Percentiles rank a stretch among this genome's conserved stretches.
phyloP scores from a whole-genome alignment of 805 yeast genomes.

The Metschnikowia proteae region DNA sequence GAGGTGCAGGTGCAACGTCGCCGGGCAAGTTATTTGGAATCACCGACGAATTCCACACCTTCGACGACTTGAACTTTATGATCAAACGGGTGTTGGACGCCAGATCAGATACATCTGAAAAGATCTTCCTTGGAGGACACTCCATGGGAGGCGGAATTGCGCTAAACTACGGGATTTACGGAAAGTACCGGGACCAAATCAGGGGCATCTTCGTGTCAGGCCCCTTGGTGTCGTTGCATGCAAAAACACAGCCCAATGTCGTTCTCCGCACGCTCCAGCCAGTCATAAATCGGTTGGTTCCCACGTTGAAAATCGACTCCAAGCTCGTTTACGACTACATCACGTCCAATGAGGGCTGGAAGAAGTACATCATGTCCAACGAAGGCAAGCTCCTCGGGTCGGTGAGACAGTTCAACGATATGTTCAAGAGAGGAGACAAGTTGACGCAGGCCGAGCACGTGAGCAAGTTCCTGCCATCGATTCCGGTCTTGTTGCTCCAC shows the following conservation, averaged over 20 bases:
- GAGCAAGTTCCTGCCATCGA: conserved; percentile 32
- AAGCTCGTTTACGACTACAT: conserved; percentile 52
- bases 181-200: conserved; percentile 46
- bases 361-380: conserved; percentile 37
- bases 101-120: conserved; percentile 26
- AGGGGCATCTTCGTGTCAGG: conserved; percentile 50
- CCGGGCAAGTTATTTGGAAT: conserved; percentile 51
- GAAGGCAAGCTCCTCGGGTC: conserved; percentile 44
- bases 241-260: conserved; percentile 53
- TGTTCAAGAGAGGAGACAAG: conserved; percentile 57
- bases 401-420: conserved; percentile 60
- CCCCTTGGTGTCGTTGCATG: conserved; percentile 59
- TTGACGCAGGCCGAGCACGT: conserved; percentile 39
- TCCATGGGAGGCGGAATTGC: conserved; percentile 82
- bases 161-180: conserved; percentile 57
- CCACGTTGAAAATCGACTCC: conserved; percentile 52
- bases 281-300: conserved; percentile 34
- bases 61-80: conserved; percentile 58
- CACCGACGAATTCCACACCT: conserved; percentile 54
- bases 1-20: conserved; percentile 71
- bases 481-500: conserved; percentile 56
- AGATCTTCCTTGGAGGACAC: conserved; percentile 58
- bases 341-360: conserved; percentile 47
- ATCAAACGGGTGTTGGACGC: conserved; percentile 42
- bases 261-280: conserved; percentile 42